Conservation (phyloP, 73 alveolate species). For the Symbiodinium natans region DNA sequence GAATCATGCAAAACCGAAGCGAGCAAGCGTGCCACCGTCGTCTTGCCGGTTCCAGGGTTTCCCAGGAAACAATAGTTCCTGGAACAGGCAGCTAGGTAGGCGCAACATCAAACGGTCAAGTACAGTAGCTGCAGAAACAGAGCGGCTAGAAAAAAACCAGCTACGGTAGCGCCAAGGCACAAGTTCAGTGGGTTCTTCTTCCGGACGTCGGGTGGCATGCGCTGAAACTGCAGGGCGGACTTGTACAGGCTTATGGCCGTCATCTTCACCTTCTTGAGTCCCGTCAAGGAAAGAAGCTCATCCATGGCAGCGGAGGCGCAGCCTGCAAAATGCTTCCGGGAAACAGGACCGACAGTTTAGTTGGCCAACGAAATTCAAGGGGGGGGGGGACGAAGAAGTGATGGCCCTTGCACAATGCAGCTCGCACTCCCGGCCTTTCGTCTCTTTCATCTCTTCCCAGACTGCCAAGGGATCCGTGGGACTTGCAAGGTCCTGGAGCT, state of each 20-base stretch:
- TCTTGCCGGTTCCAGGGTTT: conserved; percentile 83
- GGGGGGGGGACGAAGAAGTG: neutral
- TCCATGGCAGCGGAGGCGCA: conserved; percentile 69
- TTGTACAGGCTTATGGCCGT: conserved; percentile 55
- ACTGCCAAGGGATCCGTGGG: neutral
- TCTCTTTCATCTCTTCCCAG: conserved; percentile 76
- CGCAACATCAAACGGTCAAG: no score
- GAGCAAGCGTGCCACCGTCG: conserved; percentile 52
- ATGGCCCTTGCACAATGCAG: neutral
- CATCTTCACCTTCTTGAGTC: conserved; percentile 36
- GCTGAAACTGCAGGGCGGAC: conserved; percentile 60
- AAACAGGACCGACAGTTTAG: neutral
- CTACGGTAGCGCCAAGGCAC: neutral
- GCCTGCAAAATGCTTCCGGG: neutral
- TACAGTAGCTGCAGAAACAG: no score
- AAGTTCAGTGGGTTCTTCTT: neutral
- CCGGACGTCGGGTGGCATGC: conserved; percentile 16
- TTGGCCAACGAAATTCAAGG: neutral
- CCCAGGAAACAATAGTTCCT: conserved; percentile 77
- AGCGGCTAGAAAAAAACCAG: neutral
- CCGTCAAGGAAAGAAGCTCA: conserved; percentile 38
- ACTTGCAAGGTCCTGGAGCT: neutral
- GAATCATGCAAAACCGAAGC: conserved; percentile 65
- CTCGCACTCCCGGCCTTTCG: conserved; percentile 17
- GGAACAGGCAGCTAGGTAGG: neutral